These are phyloP conservation scores for Hura crepitans DNA, from an alignment of 441 rosid genomes.

Conservation along the genomic window DNA sequence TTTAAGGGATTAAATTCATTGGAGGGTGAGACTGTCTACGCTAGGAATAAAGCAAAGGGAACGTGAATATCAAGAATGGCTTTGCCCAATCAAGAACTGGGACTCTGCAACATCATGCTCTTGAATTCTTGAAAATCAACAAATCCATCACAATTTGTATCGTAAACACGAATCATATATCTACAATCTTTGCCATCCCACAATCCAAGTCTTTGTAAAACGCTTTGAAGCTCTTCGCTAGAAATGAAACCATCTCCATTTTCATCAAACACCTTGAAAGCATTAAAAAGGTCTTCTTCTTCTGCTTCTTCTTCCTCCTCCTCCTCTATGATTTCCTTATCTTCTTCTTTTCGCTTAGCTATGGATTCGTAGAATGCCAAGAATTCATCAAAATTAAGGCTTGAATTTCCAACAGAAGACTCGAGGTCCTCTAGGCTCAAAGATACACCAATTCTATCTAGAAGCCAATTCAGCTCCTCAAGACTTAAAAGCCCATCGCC, in stretches of 20 bases:
- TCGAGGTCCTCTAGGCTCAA: constrained; percentile 45
- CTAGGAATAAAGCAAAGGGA: too few relatives aligned
- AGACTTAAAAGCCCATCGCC: constrained; percentile 55
- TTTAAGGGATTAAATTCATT: too few relatives aligned
- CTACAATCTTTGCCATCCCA: constrained; percentile 65
- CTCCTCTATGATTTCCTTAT: not conserved
- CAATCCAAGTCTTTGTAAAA: constrained; percentile 56
- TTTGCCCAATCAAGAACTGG: too few relatives aligned
- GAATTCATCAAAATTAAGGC: constrained; percentile 56
- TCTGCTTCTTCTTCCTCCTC: constrained; percentile 14
- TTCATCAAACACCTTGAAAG: constrained; percentile 61
- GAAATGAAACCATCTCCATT: constrained; percentile 77
- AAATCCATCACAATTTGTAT: constrained; percentile 59
- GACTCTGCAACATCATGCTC: constrained; percentile 48
- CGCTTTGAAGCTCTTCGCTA: constrained; percentile 59
- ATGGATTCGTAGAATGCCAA: constrained; percentile 47
- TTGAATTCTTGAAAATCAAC: constrained; percentile 78
- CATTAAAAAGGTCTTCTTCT: constrained; percentile 36
- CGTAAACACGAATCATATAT: constrained; percentile 56
- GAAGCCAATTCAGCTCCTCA: constrained; percentile 68
- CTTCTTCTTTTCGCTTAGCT: constrained; percentile 14
- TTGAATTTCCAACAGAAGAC: constrained; percentile 47
- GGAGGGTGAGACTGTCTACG: too few relatives aligned
- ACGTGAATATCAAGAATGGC: too few relatives aligned
- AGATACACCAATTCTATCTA: constrained; percentile 42